Evolutionary conservation across 805 yeast species (phyloP).

Genomic region (Ogataea degrootiae): DNA sequence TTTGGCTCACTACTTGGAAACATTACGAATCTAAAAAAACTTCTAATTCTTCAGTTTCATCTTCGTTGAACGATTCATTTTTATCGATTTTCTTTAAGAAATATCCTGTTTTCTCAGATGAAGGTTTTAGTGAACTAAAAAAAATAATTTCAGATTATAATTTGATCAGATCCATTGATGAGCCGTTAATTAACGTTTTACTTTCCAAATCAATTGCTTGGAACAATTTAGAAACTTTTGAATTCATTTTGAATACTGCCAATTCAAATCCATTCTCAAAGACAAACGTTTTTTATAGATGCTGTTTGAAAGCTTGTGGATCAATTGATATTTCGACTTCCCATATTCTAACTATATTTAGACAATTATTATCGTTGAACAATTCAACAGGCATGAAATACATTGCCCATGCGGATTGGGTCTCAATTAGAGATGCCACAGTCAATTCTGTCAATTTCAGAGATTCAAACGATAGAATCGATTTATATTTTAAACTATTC

Average conservation of each 20-base stretch:
- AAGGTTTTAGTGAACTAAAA: conserved; percentile 55
- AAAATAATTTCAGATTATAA: conserved; percentile 53
- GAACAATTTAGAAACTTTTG: conserved; percentile 62
- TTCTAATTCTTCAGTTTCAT: conserved; percentile 63
- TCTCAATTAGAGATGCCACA: conserved; percentile 76
- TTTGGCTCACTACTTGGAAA: conserved; percentile 59
- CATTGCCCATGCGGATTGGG: conserved; percentile 83
- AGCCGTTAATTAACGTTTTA: conserved; percentile 76
- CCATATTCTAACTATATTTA: conserved; percentile 42
- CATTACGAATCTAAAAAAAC: conserved; percentile 49
- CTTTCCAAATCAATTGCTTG: conserved; percentile 63
- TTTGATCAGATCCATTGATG: conserved; percentile 58
- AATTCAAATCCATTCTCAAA: conserved; percentile 50
- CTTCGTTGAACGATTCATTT: conserved; percentile 66
- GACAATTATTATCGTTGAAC: conserved; percentile 37
- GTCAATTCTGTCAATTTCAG: conserved; percentile 35
- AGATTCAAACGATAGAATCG: conserved; percentile 40
- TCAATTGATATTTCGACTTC: conserved; percentile 48
- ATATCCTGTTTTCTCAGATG: conserved; percentile 45
- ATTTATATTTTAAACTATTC: conserved; percentile 51
- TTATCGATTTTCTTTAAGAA: conserved; percentile 62
- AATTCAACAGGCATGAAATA: conserved; percentile 49
- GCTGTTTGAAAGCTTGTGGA: conserved; percentile 68
- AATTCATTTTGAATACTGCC: conserved; percentile 59
- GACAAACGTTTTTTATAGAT: conserved; percentile 68